Evolutionary conservation across 2,329 filamentous ascomycete species (phyloP), one percentile per base, ranked within the genome.

Genomic region (Calonectria honghensis): DNA sequence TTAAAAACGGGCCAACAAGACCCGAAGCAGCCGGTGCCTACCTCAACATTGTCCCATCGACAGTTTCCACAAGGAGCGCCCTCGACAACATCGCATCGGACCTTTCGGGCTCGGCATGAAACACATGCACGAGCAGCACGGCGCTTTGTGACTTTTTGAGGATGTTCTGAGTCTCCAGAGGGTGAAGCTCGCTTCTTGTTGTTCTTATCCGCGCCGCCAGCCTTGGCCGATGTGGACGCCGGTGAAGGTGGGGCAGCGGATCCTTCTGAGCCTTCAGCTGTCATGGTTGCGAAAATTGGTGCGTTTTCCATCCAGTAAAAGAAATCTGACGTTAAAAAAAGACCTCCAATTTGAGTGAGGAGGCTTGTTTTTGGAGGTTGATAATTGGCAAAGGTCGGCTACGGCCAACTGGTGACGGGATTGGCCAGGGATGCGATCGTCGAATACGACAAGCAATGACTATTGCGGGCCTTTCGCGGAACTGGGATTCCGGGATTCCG

Each of bases 61-160:
- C 95, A 97, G 85, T 98, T 98, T 71, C 94, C 96, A 85, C 95
- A 98, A 1, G 95, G 95, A 54, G 93, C 93, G 64, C 94, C 94
- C 85, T 98, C 95, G 73, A 97, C 95, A 72, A 98, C 96, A 87
- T 98, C 96, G 87, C 96, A 98, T 72, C 96, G 92, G 52, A 98
- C 96, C 85, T 98, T 98, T 82, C 96, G 93, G 72, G 94, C 93
- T 81, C 96, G 91, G 86, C 96, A 98, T 80, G 94, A 95, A 76
- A 95, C 95, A 84, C 96, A 98, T 24, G 96, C 96, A 80, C 96
- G 94, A 13, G 96, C 95, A n/a, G 96, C 96, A 82, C 96, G 91
- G 81, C 96, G 91, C 86, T 98, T 98, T 68, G 87, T 91, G 76
- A 89, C 81, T 82, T 92, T 92, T 74, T 85, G 83, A 14, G 85